Evolutionary conservation across 305 asterid species (phyloP), one percentile per base, ranked within the genome.

Genomic region (Andrographis paniculata): DNA sequence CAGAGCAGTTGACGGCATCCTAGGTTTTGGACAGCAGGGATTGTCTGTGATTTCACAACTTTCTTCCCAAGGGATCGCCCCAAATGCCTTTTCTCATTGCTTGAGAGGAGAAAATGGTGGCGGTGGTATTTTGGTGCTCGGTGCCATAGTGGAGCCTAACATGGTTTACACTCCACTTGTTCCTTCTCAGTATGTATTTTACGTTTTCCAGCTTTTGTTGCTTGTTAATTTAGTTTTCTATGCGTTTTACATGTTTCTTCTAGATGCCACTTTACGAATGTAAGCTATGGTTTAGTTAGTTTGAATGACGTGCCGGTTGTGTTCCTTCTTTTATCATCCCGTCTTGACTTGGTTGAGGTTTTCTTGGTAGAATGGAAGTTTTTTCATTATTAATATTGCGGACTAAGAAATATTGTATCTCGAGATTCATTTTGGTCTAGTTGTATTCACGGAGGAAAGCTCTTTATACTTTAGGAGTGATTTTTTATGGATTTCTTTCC

Each of bases 21-120:
- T 87, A 60, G 99, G 99, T 36, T 79, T 91, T 53, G 99, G 99
- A 57, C 99, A 91, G 78, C 94, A 79, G 67, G 80, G 93, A 17
- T 63, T 87, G 64, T 91, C 99, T 1, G 95, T 87, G 24, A 80
- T 91, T 16, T 75, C 96, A 44, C 99, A 91, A 68, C 96, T 91
- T 64, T 75, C 96, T 17, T 80, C 95, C 6, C 95, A 80, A 69
- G 85, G 94, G 52, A 31, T 74, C 47, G 68, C 87, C 53, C 99
- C 99, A 2, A 68, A 77, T 53, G 70, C 77, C 23, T 91, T 91
- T 60, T 87, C 99, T 47, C 99, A 86, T 79, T 91, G 99, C 75
- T 53, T 91, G 78, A 81, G 68, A 58, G 99, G 99, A 67, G 75
- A 64, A 52, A 60, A 54, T 46, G 80, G 67, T 8, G 17, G 42